These are phyloP conservation scores for Heliamphora pulchella DNA, from an alignment of 179 eudicot species.

Conservation along the genomic window DNA sequence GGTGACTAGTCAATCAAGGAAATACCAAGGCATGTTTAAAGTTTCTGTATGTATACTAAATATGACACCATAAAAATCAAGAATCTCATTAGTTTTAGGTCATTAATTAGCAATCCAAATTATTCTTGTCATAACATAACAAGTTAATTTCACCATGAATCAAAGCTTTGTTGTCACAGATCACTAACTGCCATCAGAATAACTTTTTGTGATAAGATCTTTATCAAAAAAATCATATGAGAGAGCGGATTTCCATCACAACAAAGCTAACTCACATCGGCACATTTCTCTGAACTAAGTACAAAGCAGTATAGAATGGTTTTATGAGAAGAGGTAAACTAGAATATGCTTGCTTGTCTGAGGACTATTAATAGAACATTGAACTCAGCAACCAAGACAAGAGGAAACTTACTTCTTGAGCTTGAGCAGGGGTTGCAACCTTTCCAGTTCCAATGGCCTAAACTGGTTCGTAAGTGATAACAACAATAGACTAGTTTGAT, in stretches of 20 bases:
- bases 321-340: background rate
- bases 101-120: no score
- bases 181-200: no score
- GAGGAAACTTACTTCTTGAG: conserved; percentile 66
- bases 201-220: no score
- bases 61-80: no score
- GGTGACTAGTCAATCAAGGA: no score
- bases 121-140: no score
- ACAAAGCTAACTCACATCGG: background rate
- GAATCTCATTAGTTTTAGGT: no score
- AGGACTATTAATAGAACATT: background rate
- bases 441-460: conserved; percentile 98
- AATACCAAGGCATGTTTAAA: no score
- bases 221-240: no score
- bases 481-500: conserved; percentile 57
- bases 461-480: conserved; percentile 87
- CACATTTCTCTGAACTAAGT: background rate
- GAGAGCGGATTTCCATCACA: background rate
- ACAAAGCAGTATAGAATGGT: background rate
- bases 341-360: background rate
- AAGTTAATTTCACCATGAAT: no score
- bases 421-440: conserved; percentile 82
- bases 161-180: no score
- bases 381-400: background rate
- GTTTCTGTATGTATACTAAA: no score